Percentiles rank a stretch among this genome's conserved stretches.
phyloP scores from a whole-genome alignment of 176 grass and related monocot genomes.

The Oropetium thomaeum region DNA sequence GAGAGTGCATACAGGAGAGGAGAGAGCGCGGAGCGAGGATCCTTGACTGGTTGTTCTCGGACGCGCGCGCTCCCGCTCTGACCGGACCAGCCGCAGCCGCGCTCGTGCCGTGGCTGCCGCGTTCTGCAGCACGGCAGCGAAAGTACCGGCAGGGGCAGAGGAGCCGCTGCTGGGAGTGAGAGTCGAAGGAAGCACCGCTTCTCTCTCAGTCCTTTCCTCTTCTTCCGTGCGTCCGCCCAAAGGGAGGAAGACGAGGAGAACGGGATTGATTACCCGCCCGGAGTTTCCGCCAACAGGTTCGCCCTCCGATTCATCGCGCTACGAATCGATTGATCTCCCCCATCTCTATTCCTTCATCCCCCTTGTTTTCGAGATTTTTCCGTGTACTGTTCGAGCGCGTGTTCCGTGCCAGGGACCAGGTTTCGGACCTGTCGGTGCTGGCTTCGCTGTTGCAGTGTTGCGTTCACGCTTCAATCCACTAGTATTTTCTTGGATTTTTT shows the following conservation, averaged over 20 bases:
- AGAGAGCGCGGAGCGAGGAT: background rate
- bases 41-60: constrained; percentile 16
- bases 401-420: background rate
- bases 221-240: constrained; percentile 1
- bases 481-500: background rate
- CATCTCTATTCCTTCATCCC: background rate
- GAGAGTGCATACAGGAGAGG: background rate
- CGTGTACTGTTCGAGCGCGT: background rate
- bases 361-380: background rate
- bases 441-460: background rate
- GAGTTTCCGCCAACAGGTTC: constrained; percentile 30
- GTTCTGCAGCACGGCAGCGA: background rate
- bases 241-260: background rate
- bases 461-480: background rate
- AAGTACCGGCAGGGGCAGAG: background rate
- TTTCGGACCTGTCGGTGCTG: background rate
- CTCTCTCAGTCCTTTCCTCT: background rate
- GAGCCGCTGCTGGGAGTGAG: background rate
- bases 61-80: background rate
- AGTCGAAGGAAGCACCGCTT: background rate
- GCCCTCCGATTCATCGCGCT: constrained; percentile 4
- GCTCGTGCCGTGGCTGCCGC: too few species aligned
- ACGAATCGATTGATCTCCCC: background rate
- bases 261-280: background rate
- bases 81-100: background rate